phyloP scores from a whole-genome alignment of 306 rosid species.

The Luffa aegyptiaca region DNA sequence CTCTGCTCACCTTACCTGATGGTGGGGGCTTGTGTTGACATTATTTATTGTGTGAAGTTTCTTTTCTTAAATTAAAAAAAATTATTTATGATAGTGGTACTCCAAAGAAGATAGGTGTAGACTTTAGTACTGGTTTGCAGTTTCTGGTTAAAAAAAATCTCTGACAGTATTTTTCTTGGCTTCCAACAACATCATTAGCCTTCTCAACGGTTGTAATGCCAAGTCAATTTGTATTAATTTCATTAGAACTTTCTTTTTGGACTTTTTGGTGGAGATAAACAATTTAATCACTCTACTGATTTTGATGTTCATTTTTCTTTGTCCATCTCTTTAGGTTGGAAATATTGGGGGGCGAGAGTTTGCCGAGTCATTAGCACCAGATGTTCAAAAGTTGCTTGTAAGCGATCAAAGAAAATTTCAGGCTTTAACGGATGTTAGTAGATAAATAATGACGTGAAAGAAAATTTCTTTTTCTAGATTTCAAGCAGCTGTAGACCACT shows the following conservation, averaged over 20 bases:
- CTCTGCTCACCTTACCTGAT: neutral
- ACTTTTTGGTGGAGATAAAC: neutral
- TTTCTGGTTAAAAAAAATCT: no score
- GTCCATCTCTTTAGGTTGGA: conserved; percentile 63
- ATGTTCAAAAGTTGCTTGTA: conserved; percentile 94
- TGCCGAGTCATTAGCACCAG: conserved; percentile 97
- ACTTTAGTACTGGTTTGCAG: neutral
- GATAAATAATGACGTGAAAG: conserved; percentile 22
- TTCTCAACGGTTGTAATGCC: neutral
- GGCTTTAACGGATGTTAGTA: conserved; percentile 1
- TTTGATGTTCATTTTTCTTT: conserved; percentile 12
- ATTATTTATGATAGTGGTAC: neutral
- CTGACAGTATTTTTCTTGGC: neutral
- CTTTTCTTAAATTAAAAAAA: no score
- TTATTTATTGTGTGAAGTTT: neutral
- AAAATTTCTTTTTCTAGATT: conserved; percentile 41
- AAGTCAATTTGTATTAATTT: neutral
- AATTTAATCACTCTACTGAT: neutral
- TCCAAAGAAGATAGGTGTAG: neutral
- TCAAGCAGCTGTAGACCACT: conserved; percentile 99
- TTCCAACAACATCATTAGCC: neutral
- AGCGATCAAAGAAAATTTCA: conserved; percentile 18
- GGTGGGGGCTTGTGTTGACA: neutral
- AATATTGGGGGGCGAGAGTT: conserved; percentile 99
- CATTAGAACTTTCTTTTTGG: neutral